phyloP scores from a whole-genome alignment of 306 rosid genomes.

The Oxytropis ochrocephala region DNA sequence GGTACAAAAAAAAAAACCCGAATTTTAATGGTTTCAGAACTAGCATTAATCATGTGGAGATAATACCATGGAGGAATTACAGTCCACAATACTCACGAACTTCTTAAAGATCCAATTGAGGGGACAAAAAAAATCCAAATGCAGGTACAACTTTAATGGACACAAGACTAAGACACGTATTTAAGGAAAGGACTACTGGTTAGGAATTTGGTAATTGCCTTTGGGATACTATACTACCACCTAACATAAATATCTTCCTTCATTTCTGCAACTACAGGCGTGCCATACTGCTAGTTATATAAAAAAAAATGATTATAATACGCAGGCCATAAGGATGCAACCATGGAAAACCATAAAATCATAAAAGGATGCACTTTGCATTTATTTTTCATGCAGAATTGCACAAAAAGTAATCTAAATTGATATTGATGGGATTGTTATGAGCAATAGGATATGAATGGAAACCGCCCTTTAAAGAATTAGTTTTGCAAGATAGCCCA shows the following conservation, averaged over 20 bases:
- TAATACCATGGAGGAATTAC: not conserved
- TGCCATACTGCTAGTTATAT: not conserved
- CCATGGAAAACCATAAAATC: not conserved
- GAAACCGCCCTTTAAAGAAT: not conserved
- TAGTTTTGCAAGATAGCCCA: slow-evolving; percentile 5
- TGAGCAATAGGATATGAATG: not conserved
- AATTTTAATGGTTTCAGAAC: not conserved
- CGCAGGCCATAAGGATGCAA: not conserved
- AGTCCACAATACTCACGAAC: not conserved
- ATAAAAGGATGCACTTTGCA: not conserved
- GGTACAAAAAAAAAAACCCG: too few relatives aligned
- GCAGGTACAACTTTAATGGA: not conserved
- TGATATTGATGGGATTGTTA: not conserved
- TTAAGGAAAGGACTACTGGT: not conserved
- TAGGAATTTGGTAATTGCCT: not conserved
- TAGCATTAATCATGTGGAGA: not conserved
- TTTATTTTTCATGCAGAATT: not conserved
- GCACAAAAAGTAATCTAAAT: not conserved
- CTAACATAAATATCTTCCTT: not conserved
- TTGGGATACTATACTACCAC: not conserved
- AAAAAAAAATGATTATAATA: not conserved
- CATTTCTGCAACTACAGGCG: not conserved
- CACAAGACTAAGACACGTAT: not conserved
- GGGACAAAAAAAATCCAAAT: not conserved
- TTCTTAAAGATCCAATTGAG: not conserved